phyloP scores from a whole-genome alignment of 441 rosid species.

The Pelargonium australe region DNA sequence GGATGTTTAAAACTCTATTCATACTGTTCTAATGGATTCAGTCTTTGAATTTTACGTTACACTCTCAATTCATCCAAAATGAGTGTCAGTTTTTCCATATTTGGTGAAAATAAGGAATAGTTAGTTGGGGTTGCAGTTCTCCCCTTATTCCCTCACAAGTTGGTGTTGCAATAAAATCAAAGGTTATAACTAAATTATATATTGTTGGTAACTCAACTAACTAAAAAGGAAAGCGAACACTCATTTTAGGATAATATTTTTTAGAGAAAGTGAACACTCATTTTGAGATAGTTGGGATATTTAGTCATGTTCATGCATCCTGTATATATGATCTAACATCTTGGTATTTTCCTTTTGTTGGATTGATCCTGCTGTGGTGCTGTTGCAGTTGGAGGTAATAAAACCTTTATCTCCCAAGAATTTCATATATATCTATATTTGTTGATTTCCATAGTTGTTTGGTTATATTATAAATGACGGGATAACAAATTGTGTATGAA shows the following conservation, averaged over 20 bases:
- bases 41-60: not conserved
- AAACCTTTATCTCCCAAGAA: conserved; percentile 3
- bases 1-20: not conserved
- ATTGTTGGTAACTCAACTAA: too few relatives aligned
- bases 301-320: not conserved
- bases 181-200: too few relatives aligned
- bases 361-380: conserved; percentile 19
- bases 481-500: conserved; percentile 4
- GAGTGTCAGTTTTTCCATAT: too few relatives aligned
- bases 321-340: not conserved
- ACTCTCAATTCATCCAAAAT: too few relatives aligned
- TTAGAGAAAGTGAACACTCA: not conserved
- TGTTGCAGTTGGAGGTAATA: conserved; percentile 56
- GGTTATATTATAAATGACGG: not conserved
- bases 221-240: too few relatives aligned
- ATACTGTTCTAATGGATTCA: conserved; percentile 38
- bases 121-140: not conserved
- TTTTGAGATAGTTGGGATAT: not conserved
- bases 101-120: not conserved
- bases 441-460: not conserved
- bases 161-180: not conserved
- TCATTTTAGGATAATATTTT: too few relatives aligned
- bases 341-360: conserved; percentile 6
- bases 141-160: not conserved
- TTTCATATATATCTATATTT: not conserved